phyloP scores from a whole-genome alignment of 23 red algal species.

The Gracilaria domingensis region DNA sequence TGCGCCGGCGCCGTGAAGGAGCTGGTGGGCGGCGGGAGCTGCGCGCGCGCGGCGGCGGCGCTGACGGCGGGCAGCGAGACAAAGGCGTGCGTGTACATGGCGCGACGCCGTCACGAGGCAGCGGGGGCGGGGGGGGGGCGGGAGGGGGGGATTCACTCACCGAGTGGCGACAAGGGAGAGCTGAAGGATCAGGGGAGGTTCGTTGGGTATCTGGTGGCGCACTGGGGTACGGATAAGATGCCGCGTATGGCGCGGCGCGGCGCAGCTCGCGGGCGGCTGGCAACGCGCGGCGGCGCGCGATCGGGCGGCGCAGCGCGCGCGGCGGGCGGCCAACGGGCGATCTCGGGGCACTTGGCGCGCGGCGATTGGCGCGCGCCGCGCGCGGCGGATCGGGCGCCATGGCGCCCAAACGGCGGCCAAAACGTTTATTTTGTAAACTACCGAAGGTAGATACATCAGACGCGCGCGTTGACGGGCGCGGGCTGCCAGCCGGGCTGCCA shows the following conservation, averaged over 20 bases:
- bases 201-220: too few relatives aligned
- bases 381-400: not conserved
- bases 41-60: not conserved
- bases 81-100: too few relatives aligned
- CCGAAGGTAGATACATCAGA: too few relatives aligned
- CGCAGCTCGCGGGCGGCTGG: not conserved
- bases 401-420: too few relatives aligned
- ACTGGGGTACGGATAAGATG: too few relatives aligned
- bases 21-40: not conserved
- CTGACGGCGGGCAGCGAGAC: not conserved
- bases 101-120: too few relatives aligned
- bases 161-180: too few relatives aligned
- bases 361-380: not conserved
- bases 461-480: not conserved
- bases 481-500: conserved; percentile 42
- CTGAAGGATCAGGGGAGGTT: too few relatives aligned
- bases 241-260: not conserved
- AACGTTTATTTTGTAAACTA: too few relatives aligned
- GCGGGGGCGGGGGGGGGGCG: too few relatives aligned
- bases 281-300: not conserved
- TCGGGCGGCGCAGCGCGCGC: not conserved
- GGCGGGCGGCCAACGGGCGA: conserved; percentile 1
- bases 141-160: too few relatives aligned
- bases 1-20: conserved; percentile 16
- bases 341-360: conserved; percentile 8